These are phyloP conservation scores for Penicillium glabrum DNA, from an alignment of 2,329 filamentous ascomycete species.

Conservation along the genomic window DNA sequence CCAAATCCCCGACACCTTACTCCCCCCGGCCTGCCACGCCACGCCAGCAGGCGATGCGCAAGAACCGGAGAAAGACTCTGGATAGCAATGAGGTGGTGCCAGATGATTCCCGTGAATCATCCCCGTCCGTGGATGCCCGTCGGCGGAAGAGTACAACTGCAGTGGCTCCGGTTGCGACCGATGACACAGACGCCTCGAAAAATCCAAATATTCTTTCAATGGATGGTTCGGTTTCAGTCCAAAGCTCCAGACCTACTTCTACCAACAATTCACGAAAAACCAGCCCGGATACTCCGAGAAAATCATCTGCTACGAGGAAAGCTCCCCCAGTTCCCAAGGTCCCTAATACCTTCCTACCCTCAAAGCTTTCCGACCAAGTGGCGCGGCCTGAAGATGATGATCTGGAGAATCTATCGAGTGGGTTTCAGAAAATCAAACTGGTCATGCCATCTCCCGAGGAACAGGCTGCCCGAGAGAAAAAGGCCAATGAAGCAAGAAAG, in stretches of 20 bases:
- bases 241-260: slow-evolving; percentile 24
- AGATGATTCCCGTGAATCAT: slow-evolving; percentile 26
- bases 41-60: slow-evolving; percentile 49
- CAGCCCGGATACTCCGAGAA: slow-evolving; percentile 44
- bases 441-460: slow-evolving; percentile 60
- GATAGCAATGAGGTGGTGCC: slow-evolving; percentile 51
- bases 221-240: slow-evolving; percentile 14
- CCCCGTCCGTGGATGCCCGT: slow-evolving; percentile 21
- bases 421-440: slow-evolving; percentile 58
- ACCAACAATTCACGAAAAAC: slow-evolving; percentile 60
- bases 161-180: slow-evolving; percentile 13
- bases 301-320: slow-evolving; percentile 36
- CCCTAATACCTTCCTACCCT: slow-evolving; percentile 35
- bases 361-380: slow-evolving; percentile 16
- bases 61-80: slow-evolving; percentile 62
- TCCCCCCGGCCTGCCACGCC: slow-evolving; percentile 57
- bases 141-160: slow-evolving; percentile 31
- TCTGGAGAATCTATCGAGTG: slow-evolving; percentile 53
- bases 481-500: slow-evolving; percentile 41
- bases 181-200: slow-evolving; percentile 5
- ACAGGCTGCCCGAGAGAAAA: slow-evolving; percentile 53
- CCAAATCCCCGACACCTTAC: slow-evolving; percentile 43
- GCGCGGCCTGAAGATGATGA: slow-evolving; percentile 28
- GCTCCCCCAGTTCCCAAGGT: slow-evolving; percentile 44
- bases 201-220: slow-evolving; percentile 6